Percentiles rank a stretch among this genome's conserved stretches.
Conservation (phyloP, 75 land plant genomes). For the Adiantum capillusveneris region DNA sequence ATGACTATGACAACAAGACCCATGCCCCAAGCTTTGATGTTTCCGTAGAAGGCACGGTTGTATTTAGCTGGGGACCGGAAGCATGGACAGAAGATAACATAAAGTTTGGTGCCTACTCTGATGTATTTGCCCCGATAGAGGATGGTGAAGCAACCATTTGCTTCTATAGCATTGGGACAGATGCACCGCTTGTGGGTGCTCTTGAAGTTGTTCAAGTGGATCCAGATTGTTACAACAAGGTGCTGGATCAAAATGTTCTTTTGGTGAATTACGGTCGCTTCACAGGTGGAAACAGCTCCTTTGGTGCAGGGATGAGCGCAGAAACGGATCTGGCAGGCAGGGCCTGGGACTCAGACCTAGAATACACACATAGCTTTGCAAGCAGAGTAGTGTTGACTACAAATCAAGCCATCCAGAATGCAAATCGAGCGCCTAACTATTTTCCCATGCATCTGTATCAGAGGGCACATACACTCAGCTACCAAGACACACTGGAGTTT, state of each 20-base stretch:
- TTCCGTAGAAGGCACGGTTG: conserved; percentile 85
- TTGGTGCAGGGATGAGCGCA: conserved; percentile 77
- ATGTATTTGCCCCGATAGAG: conserved; percentile 60
- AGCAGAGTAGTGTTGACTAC: conserved; percentile 18
- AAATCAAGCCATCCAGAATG: conserved; percentile 24
- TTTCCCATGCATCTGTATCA: conserved; percentile 67
- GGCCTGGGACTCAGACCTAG: conserved; percentile 66
- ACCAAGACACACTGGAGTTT: conserved; percentile 38
- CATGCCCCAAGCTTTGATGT: conserved; percentile 87
- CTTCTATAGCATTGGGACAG: conserved; percentile 92
- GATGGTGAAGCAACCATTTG: conserved; percentile 66
- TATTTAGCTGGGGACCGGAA: conserved; percentile 71
- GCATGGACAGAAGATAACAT: conserved; percentile 62
- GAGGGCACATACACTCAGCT: conserved; percentile 36
- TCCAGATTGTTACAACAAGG: conserved; percentile 19
- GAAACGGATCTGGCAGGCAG: conserved; percentile 62
- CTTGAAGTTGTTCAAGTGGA: conserved; percentile 70
- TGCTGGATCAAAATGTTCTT: not conserved
- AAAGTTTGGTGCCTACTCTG: conserved; percentile 72
- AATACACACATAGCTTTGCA: conserved; percentile 10
- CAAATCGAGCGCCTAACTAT: conserved; percentile 56
- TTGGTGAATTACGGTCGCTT: conserved; percentile 84
- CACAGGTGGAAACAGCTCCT: conserved; percentile 42
- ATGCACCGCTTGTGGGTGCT: conserved; percentile 78
- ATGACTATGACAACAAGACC: conserved; percentile 71